Evolutionary conservation across 352 stramenopile species (phyloP).

Genomic region (Hyaloperonospora brassicae): DNA sequence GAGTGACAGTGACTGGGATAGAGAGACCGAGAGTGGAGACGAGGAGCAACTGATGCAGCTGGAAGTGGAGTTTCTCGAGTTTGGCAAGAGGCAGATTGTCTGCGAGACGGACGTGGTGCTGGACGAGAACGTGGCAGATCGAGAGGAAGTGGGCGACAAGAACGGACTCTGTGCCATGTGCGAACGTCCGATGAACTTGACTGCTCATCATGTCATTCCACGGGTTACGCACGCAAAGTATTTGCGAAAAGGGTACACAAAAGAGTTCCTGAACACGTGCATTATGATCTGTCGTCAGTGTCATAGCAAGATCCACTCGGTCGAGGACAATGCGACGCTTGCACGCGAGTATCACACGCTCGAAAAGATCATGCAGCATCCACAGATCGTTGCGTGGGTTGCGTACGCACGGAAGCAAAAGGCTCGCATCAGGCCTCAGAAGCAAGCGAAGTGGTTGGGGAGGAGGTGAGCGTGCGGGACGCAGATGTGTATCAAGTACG

Average conservation of each 20-base stretch:
- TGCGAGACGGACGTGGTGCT: constrained; percentile 54
- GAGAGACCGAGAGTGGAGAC: neutral
- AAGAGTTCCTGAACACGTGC: constrained; percentile 76
- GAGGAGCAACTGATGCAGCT: constrained; percentile 25
- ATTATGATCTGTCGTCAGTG: constrained; percentile 89
- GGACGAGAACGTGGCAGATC: constrained; percentile 58
- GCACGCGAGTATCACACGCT: constrained; percentile 87
- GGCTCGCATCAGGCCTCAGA: constrained; percentile 44
- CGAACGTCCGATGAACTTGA: constrained; percentile 87
- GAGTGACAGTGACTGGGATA: constrained; percentile 8
- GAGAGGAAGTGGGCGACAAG: constrained; percentile 49
- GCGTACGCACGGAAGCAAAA: constrained; percentile 89
- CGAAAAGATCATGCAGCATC: constrained; percentile 87
- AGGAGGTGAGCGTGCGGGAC: constrained; percentile 22
- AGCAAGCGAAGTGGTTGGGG: constrained; percentile 51
- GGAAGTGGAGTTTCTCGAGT: constrained; percentile 74
- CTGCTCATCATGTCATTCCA: constrained; percentile 90
- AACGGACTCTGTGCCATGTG: constrained; percentile 82
- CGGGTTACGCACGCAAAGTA: constrained; percentile 74
- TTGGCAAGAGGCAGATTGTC: constrained; percentile 60
- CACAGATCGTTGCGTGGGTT: constrained; percentile 82
- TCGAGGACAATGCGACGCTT: constrained; percentile 86
- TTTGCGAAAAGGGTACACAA: constrained; percentile 67
- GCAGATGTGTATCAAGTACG: too few relatives aligned
- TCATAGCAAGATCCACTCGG: constrained; percentile 87